These are phyloP conservation scores for Gracilaria domingensis DNA, from an alignment of 23 red algal genomes.

Conservation along the genomic window DNA sequence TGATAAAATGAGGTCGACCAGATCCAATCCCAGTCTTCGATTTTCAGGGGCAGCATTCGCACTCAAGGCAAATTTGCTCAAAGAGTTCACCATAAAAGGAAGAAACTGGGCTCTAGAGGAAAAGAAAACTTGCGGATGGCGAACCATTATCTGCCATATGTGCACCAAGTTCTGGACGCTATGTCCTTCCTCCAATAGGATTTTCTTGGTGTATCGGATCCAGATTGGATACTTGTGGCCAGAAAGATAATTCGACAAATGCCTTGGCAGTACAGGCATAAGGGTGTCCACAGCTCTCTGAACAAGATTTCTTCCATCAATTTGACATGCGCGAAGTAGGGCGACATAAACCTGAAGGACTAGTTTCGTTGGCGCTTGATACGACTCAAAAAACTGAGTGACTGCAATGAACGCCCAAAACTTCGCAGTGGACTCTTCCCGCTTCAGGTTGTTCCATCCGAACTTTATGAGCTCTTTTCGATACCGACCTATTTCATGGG, in stretches of 20 bases:
- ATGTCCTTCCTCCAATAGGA: constrained; percentile 93
- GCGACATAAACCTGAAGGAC: constrained; percentile 97
- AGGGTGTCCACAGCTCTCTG: constrained; percentile 89
- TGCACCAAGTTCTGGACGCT: constrained; percentile 85
- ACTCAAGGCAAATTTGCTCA: constrained; percentile 72
- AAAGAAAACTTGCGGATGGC: constrained; percentile 83
- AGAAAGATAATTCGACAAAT: constrained; percentile 67
- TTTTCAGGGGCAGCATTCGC: constrained; percentile 75
- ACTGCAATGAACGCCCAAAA: constrained; percentile 98
- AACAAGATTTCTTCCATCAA: constrained; percentile 75
- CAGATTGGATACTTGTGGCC: constrained; percentile 85
- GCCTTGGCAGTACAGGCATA: constrained; percentile 80
- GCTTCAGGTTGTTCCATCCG: constrained; percentile 98
- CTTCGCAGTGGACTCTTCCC: constrained; percentile 95
- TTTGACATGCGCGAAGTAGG: constrained; percentile 89
- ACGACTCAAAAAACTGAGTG: constrained; percentile 94
- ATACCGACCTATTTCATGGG: constrained; percentile 76
- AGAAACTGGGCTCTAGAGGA: constrained; percentile 84
- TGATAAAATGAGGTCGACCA: constrained; percentile 81
- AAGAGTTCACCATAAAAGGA: constrained; percentile 81
- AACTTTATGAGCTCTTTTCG: constrained; percentile 97
- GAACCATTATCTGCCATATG: constrained; percentile 90
- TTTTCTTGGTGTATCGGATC: constrained; percentile 96
- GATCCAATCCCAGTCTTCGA: constrained; percentile 84
- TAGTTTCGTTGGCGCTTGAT: constrained; percentile 93